A percentile compares a stretch with the other conserved stretches of the same genome.
Conservation (phyloP, 2,329 filamentous ascomycete species). For the Albifimbria verrucaria region DNA sequence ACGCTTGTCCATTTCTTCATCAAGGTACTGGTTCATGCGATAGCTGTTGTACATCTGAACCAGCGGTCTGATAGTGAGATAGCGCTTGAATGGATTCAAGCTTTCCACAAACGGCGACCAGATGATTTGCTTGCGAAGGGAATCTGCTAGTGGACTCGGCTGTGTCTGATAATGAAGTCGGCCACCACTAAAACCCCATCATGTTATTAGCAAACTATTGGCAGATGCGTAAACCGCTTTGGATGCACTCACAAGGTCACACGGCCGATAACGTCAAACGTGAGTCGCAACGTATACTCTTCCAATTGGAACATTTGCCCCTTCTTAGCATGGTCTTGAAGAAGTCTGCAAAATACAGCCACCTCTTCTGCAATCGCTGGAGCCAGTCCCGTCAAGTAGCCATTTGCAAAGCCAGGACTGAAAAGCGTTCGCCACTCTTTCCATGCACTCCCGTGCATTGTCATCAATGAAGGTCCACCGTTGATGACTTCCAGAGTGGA, state of each 20-base stretch:
- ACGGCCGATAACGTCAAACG: background rate
- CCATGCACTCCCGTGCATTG: background rate
- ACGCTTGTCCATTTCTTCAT: background rate
- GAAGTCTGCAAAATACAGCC: background rate
- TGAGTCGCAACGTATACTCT: background rate
- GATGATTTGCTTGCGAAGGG: background rate
- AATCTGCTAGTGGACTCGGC: background rate
- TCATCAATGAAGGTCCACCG: background rate
- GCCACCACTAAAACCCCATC: background rate
- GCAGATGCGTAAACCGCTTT: background rate
- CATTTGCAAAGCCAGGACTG: background rate
- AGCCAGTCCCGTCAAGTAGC: background rate
- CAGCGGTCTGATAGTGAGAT: background rate
- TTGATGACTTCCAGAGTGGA: conserved; percentile 1
- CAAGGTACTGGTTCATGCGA: conserved; percentile 1
- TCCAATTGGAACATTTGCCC: background rate
- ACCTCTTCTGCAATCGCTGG: background rate
- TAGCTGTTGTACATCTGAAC: conserved; percentile 2
- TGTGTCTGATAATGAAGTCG: background rate
- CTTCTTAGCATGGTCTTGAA: background rate
- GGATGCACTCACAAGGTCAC: background rate
- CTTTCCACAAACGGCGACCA: background rate
- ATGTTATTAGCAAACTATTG: background rate
- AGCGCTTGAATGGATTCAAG: background rate
- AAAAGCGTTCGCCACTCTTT: conserved; percentile 1